These are phyloP conservation scores for Penicillium olsonii DNA, from an alignment of 2,329 filamentous ascomycete species.

Conservation along the genomic window DNA sequence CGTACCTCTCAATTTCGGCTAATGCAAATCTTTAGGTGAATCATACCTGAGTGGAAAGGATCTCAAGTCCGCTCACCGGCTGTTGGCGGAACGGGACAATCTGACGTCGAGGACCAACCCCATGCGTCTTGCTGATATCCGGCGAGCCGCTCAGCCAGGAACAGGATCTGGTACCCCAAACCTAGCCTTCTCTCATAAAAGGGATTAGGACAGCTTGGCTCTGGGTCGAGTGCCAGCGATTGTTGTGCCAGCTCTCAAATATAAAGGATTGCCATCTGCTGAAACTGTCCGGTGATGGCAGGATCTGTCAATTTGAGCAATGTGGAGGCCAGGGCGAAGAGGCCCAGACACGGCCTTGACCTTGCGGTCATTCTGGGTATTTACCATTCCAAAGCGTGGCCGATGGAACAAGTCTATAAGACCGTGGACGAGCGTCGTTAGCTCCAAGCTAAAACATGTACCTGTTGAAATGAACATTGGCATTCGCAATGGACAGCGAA, in stretches of 20 bases:
- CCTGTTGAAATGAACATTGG: neutral
- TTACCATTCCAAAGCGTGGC: neutral
- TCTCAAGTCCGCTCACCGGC: slow-evolving; percentile 2
- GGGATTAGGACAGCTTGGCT: neutral
- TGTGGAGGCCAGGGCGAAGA: no score
- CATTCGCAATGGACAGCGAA: neutral
- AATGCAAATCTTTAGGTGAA: neutral
- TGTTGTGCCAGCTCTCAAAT: no score
- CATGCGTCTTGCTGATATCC: neutral
- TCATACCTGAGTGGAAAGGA: neutral
- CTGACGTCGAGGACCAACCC: slow-evolving; percentile 4
- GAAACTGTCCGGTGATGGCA: no score
- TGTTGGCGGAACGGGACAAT: slow-evolving; percentile 5
- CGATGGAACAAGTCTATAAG: slow-evolving; percentile 12
- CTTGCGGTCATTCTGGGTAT: neutral
- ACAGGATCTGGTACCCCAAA: neutral
- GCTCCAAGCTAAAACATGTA: slow-evolving; percentile 1
- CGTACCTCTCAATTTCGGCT: no score
- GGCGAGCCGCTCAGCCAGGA: neutral
- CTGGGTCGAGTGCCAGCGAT: no score
- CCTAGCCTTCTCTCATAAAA: neutral
- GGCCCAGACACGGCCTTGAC: neutral
- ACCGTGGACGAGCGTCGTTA: slow-evolving; percentile 12
- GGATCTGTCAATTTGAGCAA: no score
- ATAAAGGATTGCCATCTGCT: no score